Base-by-base conservation (phyloP, 768 basidiomycete species). In the Lentinula sp. region DNA sequence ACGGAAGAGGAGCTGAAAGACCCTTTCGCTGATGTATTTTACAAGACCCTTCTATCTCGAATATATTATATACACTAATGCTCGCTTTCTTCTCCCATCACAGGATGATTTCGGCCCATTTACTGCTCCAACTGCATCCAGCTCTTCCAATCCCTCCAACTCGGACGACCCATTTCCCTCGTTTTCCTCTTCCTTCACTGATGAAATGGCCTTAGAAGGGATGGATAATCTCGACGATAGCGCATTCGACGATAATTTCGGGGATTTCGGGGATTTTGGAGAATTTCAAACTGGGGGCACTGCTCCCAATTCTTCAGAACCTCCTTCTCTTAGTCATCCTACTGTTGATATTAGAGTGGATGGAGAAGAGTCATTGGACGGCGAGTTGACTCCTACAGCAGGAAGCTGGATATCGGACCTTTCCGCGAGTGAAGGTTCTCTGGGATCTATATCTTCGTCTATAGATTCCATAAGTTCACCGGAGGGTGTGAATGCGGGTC, bases 21-120 rank as follows among this genome's bases (percentile, higher is more conserved):
- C 28, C 59, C 59, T 4, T 60, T 60, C 55, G 15, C 55, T 9
- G 53, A 55, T 56, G 55, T 56, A 43, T 28, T 28, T 28, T 28
- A 28, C 28, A 28, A 28, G 2, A 28, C 28, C 28, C 28, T 28
- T 28, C 28, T 28, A 28, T 28, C 28, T 28, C 28, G 28, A 28
- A 23, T 39, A 55, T 46, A 12, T 39, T 50, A 6, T 45, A 16
- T 7, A 42, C 46, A 16, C n/a, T 43, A 2, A 15, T 43, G 7
- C 28, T 28, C 28, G 28, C 28, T 45, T 16, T 16, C 23, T 50
- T 57, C 6, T 4, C 12, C 39, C 18, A 8, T 37, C 50, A 0
- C 74, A 89, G 72, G 88, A 88, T 59, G 80, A 74, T n/a, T 90
- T 91, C 70, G 91, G 91, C 2, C 90, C 91, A 6, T 93, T 93